Base-by-base conservation (phyloP, 2,329 filamentous ascomycete genomes). In the Torrubiellomyces zombiae region DNA sequence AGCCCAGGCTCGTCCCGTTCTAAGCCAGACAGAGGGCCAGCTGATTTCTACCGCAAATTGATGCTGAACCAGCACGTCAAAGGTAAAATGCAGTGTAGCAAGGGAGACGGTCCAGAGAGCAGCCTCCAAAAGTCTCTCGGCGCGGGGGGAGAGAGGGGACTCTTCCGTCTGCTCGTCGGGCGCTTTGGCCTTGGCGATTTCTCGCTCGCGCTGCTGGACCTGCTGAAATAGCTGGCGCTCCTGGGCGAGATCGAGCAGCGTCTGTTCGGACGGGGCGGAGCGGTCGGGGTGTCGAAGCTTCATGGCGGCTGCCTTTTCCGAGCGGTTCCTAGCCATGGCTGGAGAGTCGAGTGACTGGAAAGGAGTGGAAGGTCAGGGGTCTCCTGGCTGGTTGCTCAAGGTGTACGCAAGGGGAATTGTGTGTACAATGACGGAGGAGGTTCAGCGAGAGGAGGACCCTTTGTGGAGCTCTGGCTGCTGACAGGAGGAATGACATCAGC, bases 61-160 rank as follows among this genome's bases (percentile, higher is more conserved):
- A 37, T 75, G 64, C 45, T 82, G 76, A 13, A 83, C 77, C 8
- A 89, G 57, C 18, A 83, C 71, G 42, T 86, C 79, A 26, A 89
- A 61, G 0, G 75, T 81, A 37, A 83, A 73, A 44, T 86, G 77
- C 25, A 85, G 50, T 58, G 74, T 78, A 9, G 67, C 58, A 38
- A 89, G 50, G 33, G 69, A 71, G 8, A 67, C 50, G 6, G 57
- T 60, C 63, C 65, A 75, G 14, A 75, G 50, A 3, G 64, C 17
- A 0, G 66, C 51, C 18, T 75, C 69, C 32, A 70, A 47, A 23
- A 67, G 37, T 16, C 63, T 55, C 28, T 70, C 65, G 6, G 54
- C 55, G 0, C 45, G 40, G 10, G 63, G 56, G 0, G 58, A 51
- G 1, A 67, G 35, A 9, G 39, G 35, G 1, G 33, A 36, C 13